These are phyloP conservation scores for Monascus ruber DNA, from an alignment of 2,329 filamentous ascomycete species.

Conservation along the genomic window DNA sequence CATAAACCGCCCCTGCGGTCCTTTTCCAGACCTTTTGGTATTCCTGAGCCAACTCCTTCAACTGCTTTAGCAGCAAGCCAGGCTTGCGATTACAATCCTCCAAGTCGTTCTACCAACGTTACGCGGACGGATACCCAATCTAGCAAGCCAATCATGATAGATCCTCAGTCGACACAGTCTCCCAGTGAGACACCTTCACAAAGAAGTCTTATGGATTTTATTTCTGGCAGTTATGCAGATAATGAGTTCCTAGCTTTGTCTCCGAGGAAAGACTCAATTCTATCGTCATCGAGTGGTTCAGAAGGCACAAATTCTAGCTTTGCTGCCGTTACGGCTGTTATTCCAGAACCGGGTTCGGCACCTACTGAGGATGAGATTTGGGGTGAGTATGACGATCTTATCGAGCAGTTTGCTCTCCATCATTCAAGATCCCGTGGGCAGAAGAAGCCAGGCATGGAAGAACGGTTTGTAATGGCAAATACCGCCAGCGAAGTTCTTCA, in stretches of 20 bases:
- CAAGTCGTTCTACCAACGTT: constrained; percentile 11
- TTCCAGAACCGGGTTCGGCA: constrained; percentile 51
- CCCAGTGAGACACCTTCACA: constrained; percentile 20
- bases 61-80: constrained; percentile 15
- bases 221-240: constrained; percentile 27
- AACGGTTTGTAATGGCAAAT: constrained; percentile 26
- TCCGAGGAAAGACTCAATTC: constrained; percentile 58
- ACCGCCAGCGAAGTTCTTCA: constrained; percentile 29
- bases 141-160: constrained; percentile 14
- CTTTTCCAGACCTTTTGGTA: constrained; percentile 72
- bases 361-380: constrained; percentile 78
- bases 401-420: constrained; percentile 53
- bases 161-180: constrained; percentile 18
- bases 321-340: constrained; percentile 53
- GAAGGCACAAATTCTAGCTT: constrained; percentile 43
- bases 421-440: constrained; percentile 10
- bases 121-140: constrained; percentile 12
- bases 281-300: constrained; percentile 55
- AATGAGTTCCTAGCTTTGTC: constrained; percentile 66
- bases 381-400: constrained; percentile 85
- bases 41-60: constrained; percentile 32
- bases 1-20: constrained; percentile 62
- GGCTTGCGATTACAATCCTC: constrained; percentile 13
- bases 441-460: constrained; percentile 7
- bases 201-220: constrained; percentile 19